A percentile compares a stretch with the other conserved stretches of the same genome.
These are phyloP conservation scores for Syncephalastrum sp. DNA, from an alignment of 371 early-diverging fungal species.

Conservation along the genomic window DNA sequence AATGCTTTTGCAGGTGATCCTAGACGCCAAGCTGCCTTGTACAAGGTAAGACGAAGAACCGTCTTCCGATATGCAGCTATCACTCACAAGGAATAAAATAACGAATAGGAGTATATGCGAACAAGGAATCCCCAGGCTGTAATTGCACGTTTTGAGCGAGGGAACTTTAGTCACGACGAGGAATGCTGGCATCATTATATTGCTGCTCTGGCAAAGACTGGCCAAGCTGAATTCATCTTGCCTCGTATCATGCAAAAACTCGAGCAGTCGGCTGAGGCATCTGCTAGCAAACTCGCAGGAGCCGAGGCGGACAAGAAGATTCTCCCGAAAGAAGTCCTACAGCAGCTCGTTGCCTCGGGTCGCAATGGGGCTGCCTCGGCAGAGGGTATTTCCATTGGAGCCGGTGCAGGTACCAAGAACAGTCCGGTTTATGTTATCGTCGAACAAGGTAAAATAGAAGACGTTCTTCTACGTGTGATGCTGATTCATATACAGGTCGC, in stretches of 20 bases:
- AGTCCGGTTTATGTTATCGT: slow-evolving; percentile 61
- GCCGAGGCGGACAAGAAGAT: slow-evolving; percentile 12
- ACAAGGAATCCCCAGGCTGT: slow-evolving; percentile 64
- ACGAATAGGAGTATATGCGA: slow-evolving; percentile 59
- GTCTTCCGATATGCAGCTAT: no score
- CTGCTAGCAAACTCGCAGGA: not conserved
- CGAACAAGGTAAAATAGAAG: slow-evolving; percentile 42
- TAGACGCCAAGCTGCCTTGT: slow-evolving; percentile 61
- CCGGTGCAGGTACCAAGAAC: slow-evolving; percentile 39
- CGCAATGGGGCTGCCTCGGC: slow-evolving; percentile 15
- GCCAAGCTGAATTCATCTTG: slow-evolving; percentile 62
- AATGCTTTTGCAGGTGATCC: slow-evolving; percentile 56
- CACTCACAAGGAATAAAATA: not conserved
- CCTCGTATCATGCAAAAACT: slow-evolving; percentile 64
- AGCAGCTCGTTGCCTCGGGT: slow-evolving; percentile 34
- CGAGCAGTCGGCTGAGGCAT: slow-evolving; percentile 39
- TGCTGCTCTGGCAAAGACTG: slow-evolving; percentile 65
- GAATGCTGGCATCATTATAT: slow-evolving; percentile 70
- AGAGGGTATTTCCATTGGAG: slow-evolving; percentile 17
- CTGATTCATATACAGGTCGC: not conserved
- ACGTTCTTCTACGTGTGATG: not conserved
- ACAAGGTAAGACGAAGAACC: slow-evolving; percentile 44
- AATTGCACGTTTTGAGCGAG: slow-evolving; percentile 71
- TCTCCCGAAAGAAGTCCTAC: slow-evolving; percentile 30
- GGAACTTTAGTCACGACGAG: slow-evolving; percentile 62